Evolutionary conservation across 768 basidiomycete genomes (phyloP), one percentile per base, ranked within the genome.

Genomic region (Lentinula guzmanii): DNA sequence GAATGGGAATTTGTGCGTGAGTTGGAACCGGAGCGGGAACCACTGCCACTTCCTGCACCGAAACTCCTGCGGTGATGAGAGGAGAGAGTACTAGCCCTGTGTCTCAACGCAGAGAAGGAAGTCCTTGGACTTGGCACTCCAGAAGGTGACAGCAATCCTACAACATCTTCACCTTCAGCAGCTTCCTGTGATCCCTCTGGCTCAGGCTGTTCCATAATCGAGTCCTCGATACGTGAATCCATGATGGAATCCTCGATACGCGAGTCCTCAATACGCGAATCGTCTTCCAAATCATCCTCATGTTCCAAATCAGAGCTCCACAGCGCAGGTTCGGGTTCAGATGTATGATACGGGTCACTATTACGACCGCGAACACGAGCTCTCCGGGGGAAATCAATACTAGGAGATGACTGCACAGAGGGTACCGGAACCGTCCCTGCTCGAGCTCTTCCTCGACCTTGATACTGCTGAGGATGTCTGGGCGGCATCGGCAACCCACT

Each of bases 151-250:
- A 88, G 72, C 39, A 89, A 70, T 4, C 85, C 86, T 39, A 87
- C 81, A 52, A 77, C 76, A 66, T 88, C 86, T 45, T 86, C 84
- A 39, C 79, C 77, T 68, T 87, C 86, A n/a, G 78, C 83, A 43
- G 79, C 86, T 63, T 86, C 83, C 39, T 83, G 77, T 4, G 77
- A 76, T 4, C 80, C 81, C 55, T 84, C 85, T 18, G 80, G 78
- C 61, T 79, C 78, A 6, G 80, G 76, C 43, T 75, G 74, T 52
- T 77, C 74, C 70, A 71, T 73, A 72, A 75, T 77, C 62, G 67
- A 67, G 64, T 64, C 69, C 62, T 68, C 67, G 28, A 55, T 59
- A 3, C 55, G 60, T 48, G 61, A 63, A 58, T 64, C 63, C 62
- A 64, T 55, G 15, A n/a, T 62, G 4, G 46, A 65, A 55, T 48